Evolutionary conservation across 2,329 filamentous ascomycete species (phyloP), one percentile per base, ranked within the genome.

Genomic region (Pseudonectria buxi): DNA sequence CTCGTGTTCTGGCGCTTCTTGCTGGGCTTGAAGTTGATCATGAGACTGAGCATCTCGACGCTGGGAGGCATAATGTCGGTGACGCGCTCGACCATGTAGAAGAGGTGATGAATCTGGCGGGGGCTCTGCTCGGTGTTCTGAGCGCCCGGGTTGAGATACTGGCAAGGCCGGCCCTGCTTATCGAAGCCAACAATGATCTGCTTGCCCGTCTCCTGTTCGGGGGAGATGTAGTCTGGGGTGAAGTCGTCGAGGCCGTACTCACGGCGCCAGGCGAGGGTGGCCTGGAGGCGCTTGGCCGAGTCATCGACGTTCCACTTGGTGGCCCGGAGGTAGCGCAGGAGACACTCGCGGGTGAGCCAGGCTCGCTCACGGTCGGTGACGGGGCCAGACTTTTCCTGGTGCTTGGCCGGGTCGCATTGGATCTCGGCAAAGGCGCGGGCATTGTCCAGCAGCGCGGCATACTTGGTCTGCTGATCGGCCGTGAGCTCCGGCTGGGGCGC

Each of bases 131-230:
- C 82, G 2, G 92, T 96, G 69, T 98, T 98, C 66, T 98, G 92
- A 48, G 83, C 80, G 24, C 82, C 86, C 2, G 92, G 92, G 57
- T 84, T 83, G 40, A 98, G 75, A 64, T 95, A 95, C 54, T 92
- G 78, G 60, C 89, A 95, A 2, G 89, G 87, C n/a, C 90, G 74
- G 32, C 75, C 83, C 41, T 86, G 69, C 40, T 82, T 85, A 65
- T 98, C 92, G 62, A 80, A 98, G 28, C 92, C 92, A 14, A 92
- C 63, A 39, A 94, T 72, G 39, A 95, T 73, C 62, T 96, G 90
- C 70, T 98, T 98, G 48, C 92, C 92, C 9, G 90, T 96, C 67
- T 90, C 88, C 61, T 95, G 94, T 69, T 98, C 92, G 10, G 85
- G 79, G 1, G 84, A 87, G 54, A 96, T 90, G 64, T 94, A 84